Evolutionary conservation across 352 stramenopile species (phyloP), one percentile per base, ranked within the genome.

Genomic region (Pythium dissimile): DNA sequence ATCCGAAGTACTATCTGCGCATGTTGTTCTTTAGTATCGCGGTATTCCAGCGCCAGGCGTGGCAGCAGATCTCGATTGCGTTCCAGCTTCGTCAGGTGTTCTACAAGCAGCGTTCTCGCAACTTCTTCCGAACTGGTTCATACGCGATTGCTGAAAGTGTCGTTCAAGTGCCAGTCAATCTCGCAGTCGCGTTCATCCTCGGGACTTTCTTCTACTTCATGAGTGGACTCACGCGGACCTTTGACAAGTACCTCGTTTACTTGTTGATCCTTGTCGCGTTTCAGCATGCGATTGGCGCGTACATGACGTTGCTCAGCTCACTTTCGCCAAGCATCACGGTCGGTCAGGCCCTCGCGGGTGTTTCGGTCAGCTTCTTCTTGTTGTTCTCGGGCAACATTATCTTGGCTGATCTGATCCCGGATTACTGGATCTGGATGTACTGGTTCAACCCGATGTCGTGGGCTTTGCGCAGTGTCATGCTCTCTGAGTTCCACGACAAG

Each of bases 171-270:
- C 68, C 80, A 18, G 73, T 89, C 31, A 77, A 80, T 66, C 75
- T 96, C 62, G 71, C 74, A 1, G 89, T 85, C 0, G 65, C 73
- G 26, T 74, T 83, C 24, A 57, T 83, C n/a, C 31, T 80, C 7
- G 74, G 89, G 62, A 77, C 88, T 13, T 75, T 83, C 63, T 83
- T 86, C 59, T 97, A 97, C 71, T 97, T 88, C 55, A 94, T 96
- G 79, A 90, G 90, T 62, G 88, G 86, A 0, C 64, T 97, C 32
- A 77, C 67, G 5, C 52, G 53, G 1, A 71, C 76, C 30, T 80
- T 86, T 31, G 58, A 72, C 38, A 83, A 84, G 54, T 95, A 82
- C 62, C 73, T 96, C 38, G 74, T 89, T 18, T 96, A 86, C 44
- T 69, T 91, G 51, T 51, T 80, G 1, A 78, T 95, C 31, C 58